Evolutionary conservation across 371 early-diverging fungal genomes (phyloP).

Genomic region (Mortierella sp.): DNA sequence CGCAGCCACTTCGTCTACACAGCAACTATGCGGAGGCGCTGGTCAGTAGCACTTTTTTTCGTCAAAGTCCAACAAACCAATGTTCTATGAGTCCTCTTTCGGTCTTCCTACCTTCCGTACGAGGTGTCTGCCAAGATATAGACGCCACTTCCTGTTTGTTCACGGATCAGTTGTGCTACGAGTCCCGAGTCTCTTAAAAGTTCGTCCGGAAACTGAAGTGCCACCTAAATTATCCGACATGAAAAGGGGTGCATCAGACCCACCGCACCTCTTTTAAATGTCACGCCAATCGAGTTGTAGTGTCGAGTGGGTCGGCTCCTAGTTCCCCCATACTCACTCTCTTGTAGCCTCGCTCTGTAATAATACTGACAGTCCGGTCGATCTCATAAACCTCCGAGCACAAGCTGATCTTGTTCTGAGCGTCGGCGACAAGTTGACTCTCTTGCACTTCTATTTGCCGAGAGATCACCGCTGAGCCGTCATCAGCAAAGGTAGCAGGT

Average conservation of each 20-base stretch:
- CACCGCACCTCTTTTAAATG: too few relatives aligned
- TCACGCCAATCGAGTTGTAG: too few relatives aligned
- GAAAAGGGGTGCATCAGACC: too few relatives aligned
- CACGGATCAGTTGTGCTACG: conserved; percentile 64
- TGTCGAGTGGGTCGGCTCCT: too few relatives aligned
- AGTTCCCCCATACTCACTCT: conserved; percentile 55
- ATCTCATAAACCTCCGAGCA: conserved; percentile 70
- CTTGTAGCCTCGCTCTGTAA: conserved; percentile 61
- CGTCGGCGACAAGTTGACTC: conserved; percentile 33
- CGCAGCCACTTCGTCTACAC: conserved; percentile 96
- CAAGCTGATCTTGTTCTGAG: conserved; percentile 53
- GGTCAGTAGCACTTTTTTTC: too few relatives aligned
- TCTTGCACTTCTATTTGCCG: conserved; percentile 63
- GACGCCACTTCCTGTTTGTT: conserved; percentile 60
- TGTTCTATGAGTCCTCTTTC: not conserved
- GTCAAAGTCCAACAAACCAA: not conserved
- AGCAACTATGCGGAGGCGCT: conserved; percentile 80
- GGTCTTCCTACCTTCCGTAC: conserved; percentile 74
- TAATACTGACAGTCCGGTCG: conserved; percentile 67
- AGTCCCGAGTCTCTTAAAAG: conserved; percentile 76
- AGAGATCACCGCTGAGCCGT: conserved; percentile 70
- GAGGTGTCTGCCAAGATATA: conserved; percentile 94
- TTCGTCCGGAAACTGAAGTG: conserved; percentile 95
- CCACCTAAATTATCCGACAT: too few relatives aligned
- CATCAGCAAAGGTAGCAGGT: conserved; percentile 73